phyloP scores from a whole-genome alignment of 306 rosid genomes.

The Neltuma alba region DNA sequence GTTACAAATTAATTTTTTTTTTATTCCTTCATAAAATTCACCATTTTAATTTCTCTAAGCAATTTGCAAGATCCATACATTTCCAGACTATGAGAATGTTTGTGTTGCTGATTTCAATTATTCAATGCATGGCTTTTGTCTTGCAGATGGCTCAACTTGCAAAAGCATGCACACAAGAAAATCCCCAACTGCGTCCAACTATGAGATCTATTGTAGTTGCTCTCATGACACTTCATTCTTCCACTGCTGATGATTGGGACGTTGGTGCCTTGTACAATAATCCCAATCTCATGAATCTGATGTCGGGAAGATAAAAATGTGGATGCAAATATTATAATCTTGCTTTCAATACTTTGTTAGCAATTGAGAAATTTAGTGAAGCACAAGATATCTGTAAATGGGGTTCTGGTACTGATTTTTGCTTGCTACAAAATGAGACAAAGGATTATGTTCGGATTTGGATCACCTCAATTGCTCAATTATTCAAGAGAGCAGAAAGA shows the following conservation, averaged over 20 bases:
- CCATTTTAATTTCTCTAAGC: background rate
- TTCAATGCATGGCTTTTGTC: constrained; percentile 22
- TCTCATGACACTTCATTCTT: constrained; percentile 78
- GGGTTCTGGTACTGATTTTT: background rate
- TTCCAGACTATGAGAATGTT: background rate
- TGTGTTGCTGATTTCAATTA: constrained; percentile 8
- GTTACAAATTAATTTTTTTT: background rate
- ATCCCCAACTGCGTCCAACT: no score
- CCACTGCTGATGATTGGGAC: constrained; percentile 87
- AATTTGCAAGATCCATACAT: background rate
- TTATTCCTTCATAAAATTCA: background rate
- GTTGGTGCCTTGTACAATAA: constrained; percentile 77
- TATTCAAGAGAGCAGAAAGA: no score
- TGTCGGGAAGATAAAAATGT: constrained; percentile 76
- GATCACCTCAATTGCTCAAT: no score
- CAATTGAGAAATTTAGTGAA: background rate
- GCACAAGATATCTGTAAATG: background rate
- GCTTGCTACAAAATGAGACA: no score
- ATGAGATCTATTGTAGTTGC: no score
- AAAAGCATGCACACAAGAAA: constrained; percentile 60
- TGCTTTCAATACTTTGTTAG: background rate
- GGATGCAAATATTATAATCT: background rate
- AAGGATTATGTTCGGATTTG: no score
- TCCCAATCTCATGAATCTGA: constrained; percentile 69
- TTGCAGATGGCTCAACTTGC: constrained; percentile 91